Evolutionary conservation across 768 basidiomycete genomes (phyloP).

Genomic region (Lactarius deliciosus): DNA sequence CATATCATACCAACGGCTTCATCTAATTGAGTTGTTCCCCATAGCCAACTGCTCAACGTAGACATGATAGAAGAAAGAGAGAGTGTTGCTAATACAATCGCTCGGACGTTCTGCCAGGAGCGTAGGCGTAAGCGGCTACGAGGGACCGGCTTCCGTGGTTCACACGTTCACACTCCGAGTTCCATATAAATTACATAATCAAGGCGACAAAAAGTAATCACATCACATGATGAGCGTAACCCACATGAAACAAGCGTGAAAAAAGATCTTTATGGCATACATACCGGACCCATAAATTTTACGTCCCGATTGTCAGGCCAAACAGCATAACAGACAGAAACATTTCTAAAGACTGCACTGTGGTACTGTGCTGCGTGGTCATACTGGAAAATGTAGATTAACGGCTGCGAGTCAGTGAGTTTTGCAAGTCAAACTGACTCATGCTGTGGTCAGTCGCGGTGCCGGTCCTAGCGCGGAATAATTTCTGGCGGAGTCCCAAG

Average conservation of each 20-base stretch:
- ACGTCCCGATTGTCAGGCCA: neutral
- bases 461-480: conserved; percentile 4
- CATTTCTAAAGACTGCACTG: neutral
- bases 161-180: conserved; percentile 26
- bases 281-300: neutral
- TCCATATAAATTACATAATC: neutral
- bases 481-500: conserved; percentile 29
- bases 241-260: too few relatives aligned
- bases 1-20: conserved; percentile 28
- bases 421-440: conserved; percentile 7
- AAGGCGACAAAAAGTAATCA: too few relatives aligned
- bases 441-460: conserved; percentile 2
- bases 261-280: neutral
- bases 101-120: neutral
- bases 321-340: neutral
- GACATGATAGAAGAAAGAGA: conserved; percentile 24
- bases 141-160: neutral
- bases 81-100: conserved; percentile 3
- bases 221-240: too few relatives aligned
- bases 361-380: neutral
- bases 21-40: conserved; percentile 29
- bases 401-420: neutral
- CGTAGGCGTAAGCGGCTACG: neutral
- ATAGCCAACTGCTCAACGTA: conserved; percentile 28
- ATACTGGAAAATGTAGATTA: neutral